Evolutionary conservation across 495 filamentous ascomycete genomes (phyloP).

Genomic region (Podospora bellae-mahoneyi): DNA sequence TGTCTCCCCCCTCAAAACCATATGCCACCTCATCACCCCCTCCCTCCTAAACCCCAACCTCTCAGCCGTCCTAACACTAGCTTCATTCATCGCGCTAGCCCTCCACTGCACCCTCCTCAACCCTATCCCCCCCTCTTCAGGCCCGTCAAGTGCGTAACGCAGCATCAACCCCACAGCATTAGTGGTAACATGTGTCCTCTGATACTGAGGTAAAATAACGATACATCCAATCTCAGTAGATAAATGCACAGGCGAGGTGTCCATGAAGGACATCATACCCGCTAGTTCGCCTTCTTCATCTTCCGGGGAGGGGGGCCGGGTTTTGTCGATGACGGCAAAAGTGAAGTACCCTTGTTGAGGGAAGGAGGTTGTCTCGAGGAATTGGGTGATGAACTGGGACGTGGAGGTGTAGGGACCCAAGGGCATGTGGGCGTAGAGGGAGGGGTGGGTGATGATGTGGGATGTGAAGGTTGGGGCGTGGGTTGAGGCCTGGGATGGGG

Average conservation of each 20-base stretch:
- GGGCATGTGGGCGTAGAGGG: not conserved
- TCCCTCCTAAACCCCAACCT: not conserved
- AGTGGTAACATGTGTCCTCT: not conserved
- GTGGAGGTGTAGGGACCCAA: not conserved
- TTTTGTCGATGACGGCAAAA: not conserved
- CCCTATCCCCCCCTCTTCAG: not conserved
- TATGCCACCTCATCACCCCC: not conserved
- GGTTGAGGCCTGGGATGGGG: not conserved
- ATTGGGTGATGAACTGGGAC: not conserved
- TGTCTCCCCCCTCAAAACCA: not conserved
- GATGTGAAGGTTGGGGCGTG: not conserved
- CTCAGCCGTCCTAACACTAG: not conserved
- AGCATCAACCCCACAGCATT: not conserved
- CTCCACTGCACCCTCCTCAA: not conserved
- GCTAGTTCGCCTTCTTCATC: conserved; percentile 23
- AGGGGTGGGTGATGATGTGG: not conserved
- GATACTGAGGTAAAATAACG: not conserved
- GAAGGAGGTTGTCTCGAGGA: not conserved
- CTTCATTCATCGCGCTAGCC: not conserved
- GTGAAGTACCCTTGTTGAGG: not conserved
- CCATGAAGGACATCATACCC: conserved; percentile 22
- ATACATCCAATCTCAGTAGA: conserved; percentile 11
- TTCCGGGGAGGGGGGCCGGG: conserved; percentile 6
- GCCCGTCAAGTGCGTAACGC: not conserved
- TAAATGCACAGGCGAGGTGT: conserved; percentile 13